A percentile compares a stretch with the other conserved stretches of the same genome.
These are phyloP conservation scores for Seiridium unicorne DNA, from an alignment of 2,329 filamentous ascomycete genomes.

Conservation along the genomic window DNA sequence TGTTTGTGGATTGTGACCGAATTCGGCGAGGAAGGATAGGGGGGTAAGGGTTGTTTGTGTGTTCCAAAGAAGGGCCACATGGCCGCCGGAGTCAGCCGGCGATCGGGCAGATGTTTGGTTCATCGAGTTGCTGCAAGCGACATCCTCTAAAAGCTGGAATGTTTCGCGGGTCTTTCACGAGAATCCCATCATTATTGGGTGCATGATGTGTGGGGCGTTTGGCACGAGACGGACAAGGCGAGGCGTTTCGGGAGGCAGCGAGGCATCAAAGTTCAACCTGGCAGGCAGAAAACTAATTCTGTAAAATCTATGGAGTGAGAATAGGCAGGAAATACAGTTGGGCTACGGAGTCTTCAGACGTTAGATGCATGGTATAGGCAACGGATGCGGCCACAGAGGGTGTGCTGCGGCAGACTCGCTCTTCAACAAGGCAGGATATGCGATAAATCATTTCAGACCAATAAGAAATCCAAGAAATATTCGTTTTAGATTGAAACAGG, in stretches of 20 bases:
- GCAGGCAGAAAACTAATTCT: not conserved
- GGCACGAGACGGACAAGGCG: not conserved
- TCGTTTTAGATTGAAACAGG: not conserved
- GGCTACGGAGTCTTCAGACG: not conserved
- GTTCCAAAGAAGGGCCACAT: not conserved
- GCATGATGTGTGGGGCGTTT: not conserved
- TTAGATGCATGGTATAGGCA: not conserved
- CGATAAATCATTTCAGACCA: not conserved
- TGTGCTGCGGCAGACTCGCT: not conserved
- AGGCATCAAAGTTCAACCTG: constrained; percentile 7
- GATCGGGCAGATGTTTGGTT: not conserved
- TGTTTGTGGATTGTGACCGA: constrained; percentile 87
- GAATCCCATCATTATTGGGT: not conserved
- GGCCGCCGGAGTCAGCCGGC: not conserved
- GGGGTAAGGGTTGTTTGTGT: not conserved
- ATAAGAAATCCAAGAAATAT: not conserved
- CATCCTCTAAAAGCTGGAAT: not conserved
- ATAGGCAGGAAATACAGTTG: not conserved
- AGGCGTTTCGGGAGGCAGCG: constrained; percentile 1
- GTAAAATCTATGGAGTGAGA: not conserved
- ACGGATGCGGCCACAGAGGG: not conserved
- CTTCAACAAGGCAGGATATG: not conserved
- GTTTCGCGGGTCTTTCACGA: not conserved
- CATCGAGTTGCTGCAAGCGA: no score
- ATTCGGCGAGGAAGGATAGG: constrained; percentile 45